A percentile compares a stretch with the other conserved stretches of the same genome.
phyloP scores from a whole-genome alignment of 306 rosid species.

The Fagus sylvatica region DNA sequence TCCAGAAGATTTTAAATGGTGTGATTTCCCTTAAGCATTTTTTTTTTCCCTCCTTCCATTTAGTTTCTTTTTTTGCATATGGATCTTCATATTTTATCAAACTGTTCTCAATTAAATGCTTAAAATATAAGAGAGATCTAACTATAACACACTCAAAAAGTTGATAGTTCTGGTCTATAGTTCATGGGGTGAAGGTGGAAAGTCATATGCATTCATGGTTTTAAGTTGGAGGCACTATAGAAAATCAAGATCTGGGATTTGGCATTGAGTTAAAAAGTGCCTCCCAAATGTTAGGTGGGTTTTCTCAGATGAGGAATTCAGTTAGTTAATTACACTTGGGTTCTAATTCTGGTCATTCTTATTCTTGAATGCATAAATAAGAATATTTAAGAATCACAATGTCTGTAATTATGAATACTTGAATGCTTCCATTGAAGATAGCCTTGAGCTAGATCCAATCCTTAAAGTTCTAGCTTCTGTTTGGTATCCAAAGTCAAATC shows the following conservation, averaged over 20 bases:
- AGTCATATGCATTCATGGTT: background rate
- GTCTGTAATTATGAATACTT: too few species aligned
- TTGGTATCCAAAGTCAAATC: background rate
- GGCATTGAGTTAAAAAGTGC: background rate
- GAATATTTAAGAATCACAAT: too few species aligned
- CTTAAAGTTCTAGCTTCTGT: too few species aligned
- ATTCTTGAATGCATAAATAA: too few species aligned
- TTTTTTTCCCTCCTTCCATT: slow-evolving; percentile 10
- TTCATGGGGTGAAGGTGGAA: background rate
- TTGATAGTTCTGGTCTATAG: background rate
- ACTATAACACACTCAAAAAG: background rate
- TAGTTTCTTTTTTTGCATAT: background rate
- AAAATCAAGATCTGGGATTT: background rate
- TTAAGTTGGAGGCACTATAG: background rate
- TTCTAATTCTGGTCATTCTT: too few species aligned
- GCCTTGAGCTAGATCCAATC: too few species aligned
- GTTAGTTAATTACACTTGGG: too few species aligned
- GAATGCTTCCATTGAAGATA: too few species aligned
- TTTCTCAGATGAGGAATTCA: too few species aligned
- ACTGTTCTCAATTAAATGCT: background rate
- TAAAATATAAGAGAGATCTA: background rate
- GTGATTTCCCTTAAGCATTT: slow-evolving; percentile 12
- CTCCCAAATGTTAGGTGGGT: background rate
- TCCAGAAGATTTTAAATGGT: slow-evolving; percentile 64
- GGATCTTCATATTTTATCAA: background rate